Evolutionary conservation across 257 asterid species (phyloP).

Genomic region (Salvia miltiorrhiza): DNA sequence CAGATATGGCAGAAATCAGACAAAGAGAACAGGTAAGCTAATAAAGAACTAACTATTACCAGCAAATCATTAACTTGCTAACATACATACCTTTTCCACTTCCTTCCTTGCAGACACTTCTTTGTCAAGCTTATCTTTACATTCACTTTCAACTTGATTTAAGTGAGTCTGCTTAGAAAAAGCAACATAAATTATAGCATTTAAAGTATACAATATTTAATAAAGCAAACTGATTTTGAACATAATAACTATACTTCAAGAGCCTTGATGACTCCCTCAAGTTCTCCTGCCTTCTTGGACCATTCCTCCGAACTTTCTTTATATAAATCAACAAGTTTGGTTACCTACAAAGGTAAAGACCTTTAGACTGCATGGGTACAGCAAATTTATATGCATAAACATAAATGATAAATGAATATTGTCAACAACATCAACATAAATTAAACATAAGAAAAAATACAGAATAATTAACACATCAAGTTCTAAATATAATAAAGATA

Average conservation of each 20-base stretch:
- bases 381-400: background rate
- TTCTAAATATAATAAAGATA: background rate
- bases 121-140: constrained; percentile 72
- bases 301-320: constrained; percentile 94
- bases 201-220: background rate
- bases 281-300: constrained; percentile 97
- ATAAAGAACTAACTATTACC: background rate
- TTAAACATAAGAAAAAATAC: background rate
- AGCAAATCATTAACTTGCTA: constrained; percentile 7
- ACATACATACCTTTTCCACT: constrained; percentile 53
- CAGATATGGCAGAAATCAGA: constrained; percentile 1
- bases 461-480: background rate
- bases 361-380: background rate
- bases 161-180: constrained; percentile 56
- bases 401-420: background rate
- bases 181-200: constrained; percentile 16
- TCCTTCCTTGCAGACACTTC: constrained; percentile 62
- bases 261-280: constrained; percentile 96
- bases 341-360: constrained; percentile 29
- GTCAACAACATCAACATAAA: background rate
- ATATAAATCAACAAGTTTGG: constrained; percentile 76
- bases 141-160: constrained; percentile 66
- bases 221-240: background rate
- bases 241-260: constrained; percentile 51
- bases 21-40: background rate